Evolutionary conservation across 164 flowering plant species (phyloP), one percentile per base, ranked within the genome.

Genomic region (Sedum album): DNA sequence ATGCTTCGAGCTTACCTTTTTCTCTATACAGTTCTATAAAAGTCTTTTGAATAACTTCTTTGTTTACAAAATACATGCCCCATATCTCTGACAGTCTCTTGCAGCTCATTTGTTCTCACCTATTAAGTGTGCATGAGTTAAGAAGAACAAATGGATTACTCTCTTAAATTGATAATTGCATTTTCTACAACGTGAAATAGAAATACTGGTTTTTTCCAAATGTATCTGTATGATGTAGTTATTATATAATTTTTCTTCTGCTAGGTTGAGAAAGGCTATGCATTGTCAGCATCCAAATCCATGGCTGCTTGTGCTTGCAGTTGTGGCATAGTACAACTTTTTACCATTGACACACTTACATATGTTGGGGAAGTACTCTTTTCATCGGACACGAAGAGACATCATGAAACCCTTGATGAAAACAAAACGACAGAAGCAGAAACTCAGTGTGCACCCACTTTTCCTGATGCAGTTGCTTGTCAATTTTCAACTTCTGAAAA

Each of bases 401-500:
- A 71, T 2, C 61, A 65, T 46, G 51, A 49, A 49, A 70, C 25
- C 31, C 28, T 60, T 63, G 69, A 61, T 51, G 66, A 70, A 46
- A 30, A 44, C 28, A 62, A 68, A 51, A 71, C 71, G 38, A 28
- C 18, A 11, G 33, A 57, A 2, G 6, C 35, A 57, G 72, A 68
- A 69, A 51, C 64, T 63, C 69, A 76, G 28, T 55, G 10, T 49
- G 38, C 39, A 41, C 68, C 77, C 31, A 23, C 71, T 44, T 71
- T 75, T 73, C 92, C 91, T 65, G 87, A 89, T 80, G 96, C 93
- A 42, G 72, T 84, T 74, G 92, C 96, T 67, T 89, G 96, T 74
- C 88, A 86, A 74, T 87, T 89, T 72, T 77, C 84, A 63, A 76
- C 81, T 65, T 68, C 79, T 33, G 79, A 81, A 65, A 89, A 86